Base-by-base conservation (phyloP, 1,284 basidiomycete species). In the Cutaneotrichosporon spelunceum region DNA sequence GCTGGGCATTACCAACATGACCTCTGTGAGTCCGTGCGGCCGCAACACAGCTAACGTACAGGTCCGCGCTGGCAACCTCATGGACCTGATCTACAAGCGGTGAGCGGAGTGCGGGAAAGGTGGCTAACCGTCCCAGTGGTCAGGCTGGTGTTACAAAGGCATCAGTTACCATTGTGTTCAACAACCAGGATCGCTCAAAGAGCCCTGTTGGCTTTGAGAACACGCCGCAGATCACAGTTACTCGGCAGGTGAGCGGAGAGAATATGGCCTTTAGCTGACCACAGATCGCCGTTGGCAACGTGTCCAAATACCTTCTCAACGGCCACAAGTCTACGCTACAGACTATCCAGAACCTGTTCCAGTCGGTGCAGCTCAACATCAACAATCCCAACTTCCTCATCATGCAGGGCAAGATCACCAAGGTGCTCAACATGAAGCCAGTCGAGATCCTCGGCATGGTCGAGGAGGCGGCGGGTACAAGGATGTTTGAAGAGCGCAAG, bases 301-400 rank as follows among this genome's bases (percentile, higher is more conserved):
- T 90, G 58, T 90, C 91, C n/a, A 99, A 99, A 72, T 99, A 97
- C 79, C 86, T 99, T 13, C 82, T 99, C 60, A 99, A 98, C 72
- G 96, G 96, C 0, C 96, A 98, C 82, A 96, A 95, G 74, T 85
- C 93, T 3, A 88, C 88, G 7, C 92, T 97, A 68, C 87, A 92
- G 65, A 84, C 84, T 0, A 87, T 99, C 2, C 95, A 97, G 72
- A 91, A 88, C 54, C 84, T 99, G 44, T 99, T 99, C 74, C 96
- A 99, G 77, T 90, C 91, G 42, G 93, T 99, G 0, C 94, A 98
- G 79, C 86, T 99, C 70, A 99, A 99, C 79, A 99, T 99, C 84
- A 99, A 99, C 81, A 99, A 98, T 78, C 96, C 96, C 52, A 99
- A 99, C 77, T 99, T 99, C 81, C 84, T 99, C 65, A 99, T 99